These are phyloP conservation scores for Dovyalis caffra DNA, from an alignment of 345 rosid genomes.

Conservation along the genomic window DNA sequence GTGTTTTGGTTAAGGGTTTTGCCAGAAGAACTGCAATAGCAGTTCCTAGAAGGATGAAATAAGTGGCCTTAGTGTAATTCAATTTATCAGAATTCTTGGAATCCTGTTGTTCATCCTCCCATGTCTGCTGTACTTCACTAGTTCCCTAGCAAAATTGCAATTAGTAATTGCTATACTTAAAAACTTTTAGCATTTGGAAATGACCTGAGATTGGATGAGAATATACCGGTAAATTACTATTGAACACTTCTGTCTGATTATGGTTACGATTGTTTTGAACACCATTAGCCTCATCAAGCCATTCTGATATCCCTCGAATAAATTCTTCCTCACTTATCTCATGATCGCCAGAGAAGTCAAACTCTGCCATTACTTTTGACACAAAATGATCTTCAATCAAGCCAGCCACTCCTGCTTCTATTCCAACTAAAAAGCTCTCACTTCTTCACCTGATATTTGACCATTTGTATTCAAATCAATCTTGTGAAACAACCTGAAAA, in stretches of 20 bases:
- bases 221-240: slow-evolving; percentile 18
- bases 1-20: slow-evolving; percentile 28
- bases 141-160: slow-evolving; percentile 21
- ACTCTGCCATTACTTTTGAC: slow-evolving; percentile 30
- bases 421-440: slow-evolving; percentile 42
- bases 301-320: slow-evolving; percentile 30
- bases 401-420: slow-evolving; percentile 34
- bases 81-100: slow-evolving; percentile 24
- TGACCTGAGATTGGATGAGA: background rate
- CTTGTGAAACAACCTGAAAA: slow-evolving; percentile 38
- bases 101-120: slow-evolving; percentile 12
- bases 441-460: slow-evolving; percentile 32
- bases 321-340: slow-evolving; percentile 36
- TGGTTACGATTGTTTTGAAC: background rate
- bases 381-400: slow-evolving; percentile 24
- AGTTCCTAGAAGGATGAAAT: slow-evolving; percentile 37
- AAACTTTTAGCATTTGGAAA: background rate
- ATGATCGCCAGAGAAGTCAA: slow-evolving; percentile 31
- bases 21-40: slow-evolving; percentile 27
- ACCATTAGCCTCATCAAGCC: slow-evolving; percentile 28
- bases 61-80: slow-evolving; percentile 35
- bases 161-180: background rate
- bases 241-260: background rate
- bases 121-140: slow-evolving; percentile 27
- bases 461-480: slow-evolving; percentile 29